Conservation (phyloP, 208 protist genomes). For the Leptomonas seymouri region DNA sequence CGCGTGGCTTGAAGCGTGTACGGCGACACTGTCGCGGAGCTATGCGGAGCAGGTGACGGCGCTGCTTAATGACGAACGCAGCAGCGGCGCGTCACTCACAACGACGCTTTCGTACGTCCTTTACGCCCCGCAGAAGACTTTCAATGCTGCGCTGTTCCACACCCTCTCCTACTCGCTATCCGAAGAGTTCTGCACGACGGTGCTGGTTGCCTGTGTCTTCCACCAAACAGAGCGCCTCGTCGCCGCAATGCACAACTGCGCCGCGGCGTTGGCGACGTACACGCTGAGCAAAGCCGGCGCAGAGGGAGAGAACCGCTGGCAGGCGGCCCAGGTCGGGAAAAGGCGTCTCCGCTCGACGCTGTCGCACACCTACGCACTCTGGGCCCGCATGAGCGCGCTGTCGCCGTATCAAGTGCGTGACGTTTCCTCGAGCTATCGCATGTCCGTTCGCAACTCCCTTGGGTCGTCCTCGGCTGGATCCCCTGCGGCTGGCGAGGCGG, state of each 20-base stretch:
- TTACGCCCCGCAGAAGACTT: slow-evolving; percentile 1
- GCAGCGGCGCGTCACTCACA: slow-evolving; percentile 3
- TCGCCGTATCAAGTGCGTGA: slow-evolving; percentile 56
- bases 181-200: slow-evolving; percentile 36
- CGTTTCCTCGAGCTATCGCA: slow-evolving; percentile 48
- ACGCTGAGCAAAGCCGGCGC: slow-evolving; percentile 1
- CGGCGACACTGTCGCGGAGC: slow-evolving; percentile 8
- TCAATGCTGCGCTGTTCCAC: slow-evolving; percentile 20
- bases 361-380: slow-evolving; percentile 27
- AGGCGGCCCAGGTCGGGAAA: slow-evolving; percentile 19
- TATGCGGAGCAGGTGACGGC: slow-evolving; percentile 2
- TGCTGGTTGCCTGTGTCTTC: slow-evolving; percentile 42
- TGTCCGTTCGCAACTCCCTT: slow-evolving; percentile 30
- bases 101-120: slow-evolving; percentile 30
- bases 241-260: slow-evolving; percentile 73
- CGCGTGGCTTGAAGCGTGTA: slow-evolving; percentile 43
- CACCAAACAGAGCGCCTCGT: slow-evolving; percentile 58
- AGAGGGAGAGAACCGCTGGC: not conserved
- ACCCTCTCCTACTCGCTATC: slow-evolving; percentile 17
- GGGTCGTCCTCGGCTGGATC: not conserved
- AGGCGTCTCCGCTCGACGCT: slow-evolving; percentile 18
- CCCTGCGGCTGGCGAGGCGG: too few relatives aligned
- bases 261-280: slow-evolving; percentile 36
- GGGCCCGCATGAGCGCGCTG: slow-evolving; percentile 44
- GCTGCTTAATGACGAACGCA: slow-evolving; percentile 1